These are phyloP conservation scores for Davidsoniella neocaledoniae DNA, from an alignment of 2,329 filamentous ascomycete species.

Conservation along the genomic window DNA sequence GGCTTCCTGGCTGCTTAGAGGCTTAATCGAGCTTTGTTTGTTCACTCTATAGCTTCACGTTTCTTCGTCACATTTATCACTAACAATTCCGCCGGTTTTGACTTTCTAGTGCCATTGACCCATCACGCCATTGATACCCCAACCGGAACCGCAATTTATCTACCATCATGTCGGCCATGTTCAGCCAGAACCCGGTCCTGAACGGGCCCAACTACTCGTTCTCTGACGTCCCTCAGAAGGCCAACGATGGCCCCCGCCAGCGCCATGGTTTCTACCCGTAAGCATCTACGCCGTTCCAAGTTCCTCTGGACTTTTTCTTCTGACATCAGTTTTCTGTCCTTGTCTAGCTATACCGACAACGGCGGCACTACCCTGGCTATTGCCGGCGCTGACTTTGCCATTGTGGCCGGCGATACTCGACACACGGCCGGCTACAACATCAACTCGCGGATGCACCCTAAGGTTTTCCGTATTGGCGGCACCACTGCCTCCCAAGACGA, in stretches of 20 bases:
- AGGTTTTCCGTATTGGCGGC: conserved; percentile 94
- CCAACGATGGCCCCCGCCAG: conserved; percentile 36
- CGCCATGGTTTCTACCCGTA: conserved; percentile 91
- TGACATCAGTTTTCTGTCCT: conserved; percentile 5
- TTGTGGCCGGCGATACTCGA: conserved; percentile 93
- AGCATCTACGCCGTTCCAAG: conserved; percentile 18
- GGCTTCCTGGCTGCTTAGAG: neutral
- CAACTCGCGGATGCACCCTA: conserved; percentile 89
- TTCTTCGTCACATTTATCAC: neutral
- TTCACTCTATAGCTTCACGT: too few relatives aligned
- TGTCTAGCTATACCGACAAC: conserved; percentile 79
- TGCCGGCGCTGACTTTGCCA: conserved; percentile 81
- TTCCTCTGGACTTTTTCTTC: neutral
- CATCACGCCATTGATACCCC: neutral
- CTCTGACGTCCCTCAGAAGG: conserved; percentile 38
- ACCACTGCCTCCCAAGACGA: conserved; percentile 72
- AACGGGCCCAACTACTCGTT: conserved; percentile 55
- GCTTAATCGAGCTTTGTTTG: neutral
- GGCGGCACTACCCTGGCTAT: conserved; percentile 93
- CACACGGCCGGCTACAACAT: conserved; percentile 96
- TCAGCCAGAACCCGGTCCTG: conserved; percentile 52
- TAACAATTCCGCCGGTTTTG: neutral
- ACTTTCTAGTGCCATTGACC: neutral
- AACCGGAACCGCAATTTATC: neutral
- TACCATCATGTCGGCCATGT: conserved; percentile 44